Percentiles rank a stretch among this genome's conserved stretches.
These are phyloP conservation scores for Kodamaea jinghongensis DNA, from an alignment of 805 yeast species.

Conservation along the genomic window DNA sequence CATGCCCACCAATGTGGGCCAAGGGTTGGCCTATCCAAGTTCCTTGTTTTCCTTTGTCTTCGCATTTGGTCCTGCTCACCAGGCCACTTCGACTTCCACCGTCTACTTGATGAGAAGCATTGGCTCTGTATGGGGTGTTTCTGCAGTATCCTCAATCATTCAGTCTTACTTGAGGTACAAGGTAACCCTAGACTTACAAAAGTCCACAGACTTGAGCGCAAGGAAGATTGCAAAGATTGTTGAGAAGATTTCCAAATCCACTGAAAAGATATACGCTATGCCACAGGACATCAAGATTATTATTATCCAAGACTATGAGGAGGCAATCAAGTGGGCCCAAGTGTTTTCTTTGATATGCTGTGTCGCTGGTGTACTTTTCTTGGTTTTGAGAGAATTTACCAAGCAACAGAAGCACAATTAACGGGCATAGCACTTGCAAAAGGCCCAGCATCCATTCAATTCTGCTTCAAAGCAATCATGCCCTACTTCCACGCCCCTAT, in stretches of 20 bases:
- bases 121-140: conserved; percentile 43
- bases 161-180: conserved; percentile 15
- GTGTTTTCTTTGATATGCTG: conserved; percentile 15
- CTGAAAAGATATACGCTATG: conserved; percentile 17
- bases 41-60: conserved; percentile 36
- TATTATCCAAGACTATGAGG: conserved; percentile 22
- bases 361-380: conserved; percentile 15
- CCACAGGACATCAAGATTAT: conserved; percentile 17
- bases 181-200: conserved; percentile 15
- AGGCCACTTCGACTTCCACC: conserved; percentile 41
- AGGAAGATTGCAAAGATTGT: conserved; percentile 18
- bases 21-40: conserved; percentile 37
- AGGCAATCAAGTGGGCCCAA: conserved; percentile 25
- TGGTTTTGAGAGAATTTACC: conserved; percentile 13
- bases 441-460: too few species aligned
- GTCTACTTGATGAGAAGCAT: conserved; percentile 37
- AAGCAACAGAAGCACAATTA: too few species aligned
- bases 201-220: conserved; percentile 9
- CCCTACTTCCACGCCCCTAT: too few species aligned
- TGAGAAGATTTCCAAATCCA: conserved; percentile 18
- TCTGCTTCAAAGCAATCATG: too few species aligned
- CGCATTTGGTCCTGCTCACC: conserved; percentile 27
- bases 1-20: conserved; percentile 38
- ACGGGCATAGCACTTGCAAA: too few species aligned
- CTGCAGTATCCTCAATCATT: conserved; percentile 18